Conservation (phyloP, 2,329 filamentous ascomycete genomes). For the Chalara sp. region DNA sequence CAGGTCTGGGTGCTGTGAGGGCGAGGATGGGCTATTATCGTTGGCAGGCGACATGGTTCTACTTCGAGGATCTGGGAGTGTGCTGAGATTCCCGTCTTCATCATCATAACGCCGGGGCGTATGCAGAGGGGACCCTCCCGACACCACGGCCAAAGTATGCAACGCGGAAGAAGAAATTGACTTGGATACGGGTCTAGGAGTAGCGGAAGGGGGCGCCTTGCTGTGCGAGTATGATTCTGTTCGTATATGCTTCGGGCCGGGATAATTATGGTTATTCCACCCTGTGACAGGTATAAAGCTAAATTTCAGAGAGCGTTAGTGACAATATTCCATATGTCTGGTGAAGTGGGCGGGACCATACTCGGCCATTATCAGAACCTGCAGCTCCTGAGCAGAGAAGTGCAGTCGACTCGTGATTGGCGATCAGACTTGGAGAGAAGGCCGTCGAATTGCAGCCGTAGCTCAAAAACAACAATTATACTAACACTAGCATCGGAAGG, state of each 20-base stretch:
- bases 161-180: conserved; percentile 32
- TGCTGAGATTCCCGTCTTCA: conserved; percentile 58
- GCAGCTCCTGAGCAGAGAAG: too few species aligned
- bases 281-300: conserved; percentile 49
- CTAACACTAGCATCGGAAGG: too few species aligned
- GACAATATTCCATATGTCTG: too few species aligned
- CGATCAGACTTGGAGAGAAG: too few species aligned
- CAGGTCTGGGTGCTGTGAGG: conserved; percentile 46
- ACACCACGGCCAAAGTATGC: conserved; percentile 30
- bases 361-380: too few species aligned
- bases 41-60: conserved; percentile 41
- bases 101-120: conserved; percentile 30
- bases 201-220: conserved; percentile 26
- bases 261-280: conserved; percentile 40
- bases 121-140: conserved; percentile 17
- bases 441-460: too few species aligned
- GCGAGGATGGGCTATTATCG: conserved; percentile 27
- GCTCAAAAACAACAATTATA: too few species aligned
- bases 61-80: conserved; percentile 58
- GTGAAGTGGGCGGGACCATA: too few species aligned
- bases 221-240: conserved; percentile 46
- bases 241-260: conserved; percentile 39
- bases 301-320: too few species aligned
- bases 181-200: conserved; percentile 27
- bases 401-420: too few species aligned